Evolutionary conservation across 1,284 basidiomycete species (phyloP), one percentile per base, ranked within the genome.

Genomic region (Cystobasidium slooffiae): DNA sequence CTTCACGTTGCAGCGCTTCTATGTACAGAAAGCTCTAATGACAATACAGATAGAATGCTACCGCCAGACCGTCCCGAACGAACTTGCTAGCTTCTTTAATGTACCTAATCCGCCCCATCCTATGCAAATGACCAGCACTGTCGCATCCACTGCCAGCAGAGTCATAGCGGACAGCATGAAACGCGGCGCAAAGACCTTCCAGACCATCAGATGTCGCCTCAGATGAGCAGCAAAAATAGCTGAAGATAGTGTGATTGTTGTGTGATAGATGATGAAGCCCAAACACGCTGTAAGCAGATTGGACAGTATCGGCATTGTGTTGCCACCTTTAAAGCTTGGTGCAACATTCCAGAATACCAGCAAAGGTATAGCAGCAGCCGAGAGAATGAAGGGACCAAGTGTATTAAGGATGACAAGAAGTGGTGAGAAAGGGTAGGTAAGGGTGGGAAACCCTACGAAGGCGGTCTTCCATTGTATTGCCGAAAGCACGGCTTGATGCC

Each of bases 141-240:
- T 82, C 1, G 85, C 14, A 78, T 87, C 86, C 6, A 85, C 82
- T 0, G 82, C 77, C 6, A 87, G 70, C 41, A 85, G 77, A 14
- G 81, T 81, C 3, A 85, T 80, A 0, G 86, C 91, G 0, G 88
- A 90, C 16, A 88, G 82, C 90, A 97, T 95, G 81, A 95, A 96
- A 75, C 95, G 85, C 65, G 97, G 97, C 41, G 94, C 94, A 81
- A 98, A 99, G 6, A 97, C 90, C 83, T 98, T 98, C 94, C 96
- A 99, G 47, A 98, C 94, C 95, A 99, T 98, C 78, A 99, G 83
- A 82, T 99, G 97, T 52, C 96, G 82, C 72, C 94, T 83, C 69
- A 98, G 85, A 80, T 88, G 87, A 3, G 91, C 90, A 0, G 93
- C 89, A 75, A 89, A 90, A 6, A 88, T 82, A 4, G 92, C 89